Base-by-base conservation (phyloP, 352 stramenopile genomes). In the Globisporangium acanthophoron region DNA sequence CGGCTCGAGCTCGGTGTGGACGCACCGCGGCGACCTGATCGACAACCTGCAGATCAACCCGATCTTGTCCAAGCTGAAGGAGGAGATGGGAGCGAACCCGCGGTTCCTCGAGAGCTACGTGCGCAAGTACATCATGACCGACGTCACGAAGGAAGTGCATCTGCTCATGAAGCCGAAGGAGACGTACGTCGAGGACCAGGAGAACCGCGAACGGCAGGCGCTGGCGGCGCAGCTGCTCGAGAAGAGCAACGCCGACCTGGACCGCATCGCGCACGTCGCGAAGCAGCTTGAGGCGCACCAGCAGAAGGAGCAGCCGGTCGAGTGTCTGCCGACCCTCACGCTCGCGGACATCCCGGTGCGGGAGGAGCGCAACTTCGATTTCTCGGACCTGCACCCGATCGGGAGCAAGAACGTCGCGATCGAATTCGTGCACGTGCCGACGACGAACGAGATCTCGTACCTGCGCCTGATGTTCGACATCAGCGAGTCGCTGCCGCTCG, bases 361-460 rank as follows among this genome's bases (percentile, higher is more conserved):
- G 12, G 59, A 83, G 51, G 69, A 73, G 55, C 66, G 67, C 35
- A 85, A 88, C 58, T 61, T 72, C 12, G 78, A 92, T 41, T 57
- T 68, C 4, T 78, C 81, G 27, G 66, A 87, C 27, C 44, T 40
- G 8, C 62, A 72, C n/a, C 64, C 59, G 27, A 59, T 76, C 27
- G 62, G 80, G 13, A 59, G 66, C 2, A 37, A 24, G 9, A 16
- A 31, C 47, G 44, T 43, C 7, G 18, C 39, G 33, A 64, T 74
- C 20, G 75, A 92, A 56, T 88, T 88, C 52, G 78, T 90, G 13
- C 59, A 78, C 12, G 78, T 90, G 40, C 76, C 82, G 29, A 90
- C 85, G 29, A 94, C 82, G 12, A 91, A 92, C 67, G 85, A 90
- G 58, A 78, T 94, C 61, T 85, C 81, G 57, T 94, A 94, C 60